Conservation (phyloP, 2,329 filamentous ascomycete genomes). For the Colletotrichum spinosum region DNA sequence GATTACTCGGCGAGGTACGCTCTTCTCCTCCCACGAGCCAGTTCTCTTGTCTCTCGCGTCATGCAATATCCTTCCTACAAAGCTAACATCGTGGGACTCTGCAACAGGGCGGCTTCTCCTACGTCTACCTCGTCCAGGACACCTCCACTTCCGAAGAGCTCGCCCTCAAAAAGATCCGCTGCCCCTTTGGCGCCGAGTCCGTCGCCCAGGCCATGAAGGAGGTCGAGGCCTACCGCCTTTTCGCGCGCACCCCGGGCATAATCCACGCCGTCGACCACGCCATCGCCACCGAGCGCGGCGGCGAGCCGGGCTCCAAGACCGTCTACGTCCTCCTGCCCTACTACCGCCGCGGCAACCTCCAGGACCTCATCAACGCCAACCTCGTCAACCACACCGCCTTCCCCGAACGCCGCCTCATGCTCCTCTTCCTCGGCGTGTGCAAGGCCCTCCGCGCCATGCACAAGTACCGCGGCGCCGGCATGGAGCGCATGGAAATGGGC, state of each 20-base stretch:
- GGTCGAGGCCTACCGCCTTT: slow-evolving; percentile 95
- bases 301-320: slow-evolving; percentile 78
- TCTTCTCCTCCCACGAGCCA: slow-evolving; percentile 3
- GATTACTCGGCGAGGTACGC: slow-evolving; percentile 88
- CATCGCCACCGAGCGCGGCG: slow-evolving; percentile 78
- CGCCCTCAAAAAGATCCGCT: slow-evolving; percentile 98
- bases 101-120: slow-evolving; percentile 90
- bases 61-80: neutral
- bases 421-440: slow-evolving; percentile 91
- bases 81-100: neutral
- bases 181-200: slow-evolving; percentile 96
- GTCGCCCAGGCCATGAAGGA: slow-evolving; percentile 95
- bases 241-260: slow-evolving; percentile 84
- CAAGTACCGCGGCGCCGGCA: slow-evolving; percentile 74
- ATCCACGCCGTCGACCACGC: slow-evolving; percentile 87
- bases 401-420: slow-evolving; percentile 88
- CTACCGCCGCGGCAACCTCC: slow-evolving; percentile 93
- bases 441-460: slow-evolving; percentile 91
- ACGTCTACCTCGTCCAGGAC: slow-evolving; percentile 98
- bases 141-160: slow-evolving; percentile 85
- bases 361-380: slow-evolving; percentile 99
- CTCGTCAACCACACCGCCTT: slow-evolving; percentile 94
- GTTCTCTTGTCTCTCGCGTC: neutral
- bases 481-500: slow-evolving; percentile 66
- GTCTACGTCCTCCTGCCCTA: slow-evolving; percentile 97